These are phyloP conservation scores for Scheffersomyces illinoinensis DNA, from an alignment of 1,139 yeast genomes.

Conservation along the genomic window DNA sequence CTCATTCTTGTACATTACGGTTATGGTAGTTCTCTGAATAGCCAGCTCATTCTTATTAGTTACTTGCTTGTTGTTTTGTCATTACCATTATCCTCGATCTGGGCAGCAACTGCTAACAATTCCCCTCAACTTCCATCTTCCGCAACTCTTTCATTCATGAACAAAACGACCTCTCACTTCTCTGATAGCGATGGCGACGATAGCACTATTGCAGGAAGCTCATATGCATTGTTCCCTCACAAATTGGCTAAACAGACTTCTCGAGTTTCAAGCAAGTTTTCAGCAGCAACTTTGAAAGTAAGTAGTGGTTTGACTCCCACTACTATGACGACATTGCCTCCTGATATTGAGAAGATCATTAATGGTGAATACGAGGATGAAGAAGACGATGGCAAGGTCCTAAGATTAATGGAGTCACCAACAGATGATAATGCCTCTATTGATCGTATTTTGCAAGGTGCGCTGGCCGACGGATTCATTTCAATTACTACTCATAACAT, in stretches of 20 bases:
- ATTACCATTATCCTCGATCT: constrained; percentile 80
- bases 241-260: background rate
- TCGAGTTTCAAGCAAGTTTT: background rate
- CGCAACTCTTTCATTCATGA: constrained; percentile 17
- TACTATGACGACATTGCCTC: constrained; percentile 5
- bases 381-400: background rate
- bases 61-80: constrained; percentile 52
- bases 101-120: constrained; percentile 73
- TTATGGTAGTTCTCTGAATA: constrained; percentile 9
- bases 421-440: constrained; percentile 7
- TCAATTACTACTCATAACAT: constrained; percentile 8
- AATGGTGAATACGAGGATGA: constrained; percentile 1
- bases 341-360: constrained; percentile 7
- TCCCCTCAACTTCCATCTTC: constrained; percentile 28
- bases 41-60: constrained; percentile 23
- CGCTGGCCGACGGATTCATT: constrained; percentile 6
- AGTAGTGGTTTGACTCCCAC: constrained; percentile 1
- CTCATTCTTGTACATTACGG: constrained; percentile 56
- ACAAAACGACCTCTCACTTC: constrained; percentile 10
- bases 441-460: constrained; percentile 6
- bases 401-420: constrained; percentile 1
- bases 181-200: constrained; percentile 2
- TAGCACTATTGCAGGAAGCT: constrained; percentile 7
- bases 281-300: background rate
- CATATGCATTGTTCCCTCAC: constrained; percentile 1